Conservation (phyloP, 768 basidiomycete genomes). For the Trametes gibbosa region DNA sequence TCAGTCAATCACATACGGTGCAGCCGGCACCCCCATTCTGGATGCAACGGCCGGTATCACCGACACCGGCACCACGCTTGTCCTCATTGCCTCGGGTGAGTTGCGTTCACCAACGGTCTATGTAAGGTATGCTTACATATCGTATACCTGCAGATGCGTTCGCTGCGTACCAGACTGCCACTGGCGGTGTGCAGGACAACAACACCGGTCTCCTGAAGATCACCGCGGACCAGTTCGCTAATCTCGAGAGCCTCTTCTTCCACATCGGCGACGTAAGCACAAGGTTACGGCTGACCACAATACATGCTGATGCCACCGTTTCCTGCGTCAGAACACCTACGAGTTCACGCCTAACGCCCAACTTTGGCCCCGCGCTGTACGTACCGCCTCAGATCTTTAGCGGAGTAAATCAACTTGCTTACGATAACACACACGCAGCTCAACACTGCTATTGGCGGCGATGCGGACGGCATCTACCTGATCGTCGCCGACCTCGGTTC, state of each 20-base stretch:
- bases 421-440: constrained; percentile 5
- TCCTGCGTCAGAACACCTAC: constrained; percentile 17
- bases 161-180: constrained; percentile 22
- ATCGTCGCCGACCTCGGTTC: constrained; percentile 23
- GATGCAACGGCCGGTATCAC: constrained; percentile 32
- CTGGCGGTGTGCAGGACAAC: constrained; percentile 26
- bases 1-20: constrained; percentile 33
- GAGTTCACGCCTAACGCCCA: constrained; percentile 32
- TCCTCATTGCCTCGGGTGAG: constrained; percentile 31
- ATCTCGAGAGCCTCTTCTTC: constrained; percentile 26
- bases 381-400: not conserved
- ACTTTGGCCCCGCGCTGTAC: constrained; percentile 29
- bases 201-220: constrained; percentile 25
- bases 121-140: not conserved
- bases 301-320: not conserved
- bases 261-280: constrained; percentile 22
- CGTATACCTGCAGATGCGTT: constrained; percentile 21
- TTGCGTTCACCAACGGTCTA: not conserved
- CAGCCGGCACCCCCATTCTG: constrained; percentile 26
- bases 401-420: no score
- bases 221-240: constrained; percentile 19
- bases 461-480: constrained; percentile 25
- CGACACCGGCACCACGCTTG: constrained; percentile 39
- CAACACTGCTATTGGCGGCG: constrained; percentile 30
- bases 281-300: no score